Evolutionary conservation across 768 basidiomycete genomes (phyloP).

Genomic region (Russula lepida): DNA sequence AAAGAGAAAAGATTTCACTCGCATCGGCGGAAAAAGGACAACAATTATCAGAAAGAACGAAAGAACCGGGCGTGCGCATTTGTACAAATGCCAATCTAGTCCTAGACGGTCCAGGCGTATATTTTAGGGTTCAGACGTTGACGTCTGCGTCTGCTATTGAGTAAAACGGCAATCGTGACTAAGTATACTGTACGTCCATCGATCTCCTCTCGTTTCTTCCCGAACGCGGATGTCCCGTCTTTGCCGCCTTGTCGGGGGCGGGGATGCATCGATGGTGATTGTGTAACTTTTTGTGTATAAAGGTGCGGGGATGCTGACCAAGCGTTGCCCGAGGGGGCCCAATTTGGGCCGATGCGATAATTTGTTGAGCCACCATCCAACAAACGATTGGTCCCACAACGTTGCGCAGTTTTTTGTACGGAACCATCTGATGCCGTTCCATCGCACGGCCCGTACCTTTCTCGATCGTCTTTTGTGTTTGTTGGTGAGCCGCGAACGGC

Average conservation of each 20-base stretch:
- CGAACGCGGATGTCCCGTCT: constrained; percentile 4
- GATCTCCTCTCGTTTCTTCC: constrained; percentile 3
- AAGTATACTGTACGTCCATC: neutral
- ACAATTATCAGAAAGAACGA: neutral
- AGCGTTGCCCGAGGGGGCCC: neutral
- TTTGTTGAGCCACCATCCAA: neutral
- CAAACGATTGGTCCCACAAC: neutral
- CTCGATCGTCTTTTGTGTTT: constrained; percentile 5
- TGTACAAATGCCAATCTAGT: neutral
- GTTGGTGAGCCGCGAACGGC: neutral
- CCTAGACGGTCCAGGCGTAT: neutral
- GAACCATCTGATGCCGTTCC: constrained; percentile 3
- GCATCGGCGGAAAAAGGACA: neutral
- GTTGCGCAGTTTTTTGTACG: neutral
- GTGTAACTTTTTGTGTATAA: neutral
- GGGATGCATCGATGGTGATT: neutral
- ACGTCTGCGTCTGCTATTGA: neutral
- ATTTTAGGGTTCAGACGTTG: constrained; percentile 6
- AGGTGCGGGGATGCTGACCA: neutral
- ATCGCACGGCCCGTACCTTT: constrained; percentile 2
- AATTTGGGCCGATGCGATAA: neutral
- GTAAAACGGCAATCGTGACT: constrained; percentile 7
- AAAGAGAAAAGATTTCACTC: neutral
- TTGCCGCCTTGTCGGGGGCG: neutral
- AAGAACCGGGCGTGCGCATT: neutral